Conservation (phyloP, 495 filamentous ascomycete genomes). For the Penicillium herquei region DNA sequence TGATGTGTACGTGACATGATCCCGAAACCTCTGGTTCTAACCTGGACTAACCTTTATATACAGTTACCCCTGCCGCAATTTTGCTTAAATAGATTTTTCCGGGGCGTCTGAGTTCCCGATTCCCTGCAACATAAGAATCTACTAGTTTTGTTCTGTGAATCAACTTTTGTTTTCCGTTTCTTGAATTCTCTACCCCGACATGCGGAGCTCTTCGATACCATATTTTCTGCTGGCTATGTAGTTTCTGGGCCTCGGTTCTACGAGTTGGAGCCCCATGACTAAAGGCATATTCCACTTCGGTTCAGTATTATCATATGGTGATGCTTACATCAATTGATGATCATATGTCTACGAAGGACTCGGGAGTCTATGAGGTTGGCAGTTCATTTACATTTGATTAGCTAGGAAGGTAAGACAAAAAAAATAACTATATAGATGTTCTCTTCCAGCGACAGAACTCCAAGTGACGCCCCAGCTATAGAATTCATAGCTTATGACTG, state of each 20-base stretch:
- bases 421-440: conserved; percentile 1
- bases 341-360: no score
- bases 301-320: no score
- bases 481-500: background rate
- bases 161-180: background rate
- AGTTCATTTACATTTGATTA: conserved; percentile 8
- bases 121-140: background rate
- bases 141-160: background rate
- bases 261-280: no score
- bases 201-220: no score
- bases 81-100: conserved; percentile 37
- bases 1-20: conserved; percentile 41
- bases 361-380: no score
- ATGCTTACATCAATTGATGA: no score
- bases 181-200: background rate
- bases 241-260: no score
- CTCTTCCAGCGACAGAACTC: background rate
- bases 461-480: background rate
- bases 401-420: background rate
- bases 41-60: conserved; percentile 20
- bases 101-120: background rate
- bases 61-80: conserved; percentile 56
- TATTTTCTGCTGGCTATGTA: no score
- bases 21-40: background rate
- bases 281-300: no score